Base-by-base conservation (phyloP, 2,329 filamentous ascomycete genomes). In the Arachnomyces sp. region DNA sequence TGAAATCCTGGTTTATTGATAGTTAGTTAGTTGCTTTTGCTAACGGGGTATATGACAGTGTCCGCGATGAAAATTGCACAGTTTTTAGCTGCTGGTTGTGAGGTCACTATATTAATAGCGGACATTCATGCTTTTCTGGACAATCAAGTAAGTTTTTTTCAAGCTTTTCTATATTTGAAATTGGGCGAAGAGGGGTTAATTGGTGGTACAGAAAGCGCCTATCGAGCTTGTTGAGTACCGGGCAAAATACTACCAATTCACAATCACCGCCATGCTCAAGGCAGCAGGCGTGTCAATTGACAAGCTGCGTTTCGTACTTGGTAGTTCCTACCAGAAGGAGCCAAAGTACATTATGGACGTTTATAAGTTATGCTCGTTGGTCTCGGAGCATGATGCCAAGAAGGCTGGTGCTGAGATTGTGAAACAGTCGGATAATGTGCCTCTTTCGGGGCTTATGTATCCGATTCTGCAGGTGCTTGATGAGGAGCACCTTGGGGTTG, bases 331-430 rank as follows among this genome's bases (percentile, higher is more conserved):
- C 74, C 84, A 92, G 59, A 74, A 66, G 20, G 66, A 62, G 14
- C 54, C 67, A 13, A 63, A 79, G 31, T 96, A 95, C 67, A 77
- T 81, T 44, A 92, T 94, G 84, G 90, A 96, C 59, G 66, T 94
- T 28, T 90, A 89, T 67, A 79, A 83, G 57, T 61, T 96, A 49
- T 76, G 74, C 34, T 77, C 77, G 3, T 64, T 85, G 39, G 77
- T 83, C 4, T 81, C 81, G 11, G 79, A 88, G 64, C 79, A 89
- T 57, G 81, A 92, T 56, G 86, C 88, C 12, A 86, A 88, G 65
- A 92, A 87, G 65, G 89, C 90, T 0, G 90, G 90, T 30, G 84
- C 87, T 2, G 92, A 96, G 64, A 79, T 96, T 6, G 90, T 98
- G 49, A 96, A 96, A 73, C 88, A 96, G 68, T 79, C 82, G 3